A percentile compares a stretch with the other conserved stretches of the same genome.
phyloP scores from a whole-genome alignment of 371 early-diverging fungal species.

The Mortierella sp. region DNA sequence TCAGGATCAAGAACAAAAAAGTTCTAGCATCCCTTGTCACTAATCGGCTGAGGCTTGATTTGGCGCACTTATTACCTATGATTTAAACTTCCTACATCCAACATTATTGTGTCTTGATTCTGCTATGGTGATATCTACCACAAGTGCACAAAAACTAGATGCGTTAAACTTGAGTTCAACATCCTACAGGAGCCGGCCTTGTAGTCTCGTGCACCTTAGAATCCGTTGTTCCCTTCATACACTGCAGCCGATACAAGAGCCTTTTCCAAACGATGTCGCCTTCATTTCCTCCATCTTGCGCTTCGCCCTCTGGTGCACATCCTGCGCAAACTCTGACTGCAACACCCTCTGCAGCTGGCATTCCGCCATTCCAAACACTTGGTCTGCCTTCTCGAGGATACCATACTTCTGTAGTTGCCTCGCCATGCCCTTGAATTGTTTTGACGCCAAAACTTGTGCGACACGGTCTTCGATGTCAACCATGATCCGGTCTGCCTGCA shows the following conservation, averaged over 20 bases:
- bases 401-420: not conserved
- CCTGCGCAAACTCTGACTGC: not conserved
- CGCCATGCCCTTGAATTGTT: not conserved
- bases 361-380: slow-evolving; percentile 2
- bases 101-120: too few species aligned
- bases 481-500: slow-evolving; percentile 4
- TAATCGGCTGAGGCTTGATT: too few species aligned
- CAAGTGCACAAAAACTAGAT: too few species aligned
- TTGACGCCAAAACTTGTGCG: not conserved
- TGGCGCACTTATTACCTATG: too few species aligned
- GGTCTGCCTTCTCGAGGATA: not conserved
- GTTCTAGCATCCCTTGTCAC: too few species aligned
- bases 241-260: not conserved
- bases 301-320: not conserved
- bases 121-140: too few species aligned
- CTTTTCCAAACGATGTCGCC: not conserved
- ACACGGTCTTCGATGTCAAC: slow-evolving; percentile 5
- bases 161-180: too few species aligned
- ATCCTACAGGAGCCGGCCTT: too few species aligned
- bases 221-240: too few species aligned
- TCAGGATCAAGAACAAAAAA: too few species aligned
- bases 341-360: not conserved
- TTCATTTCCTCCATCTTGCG: not conserved
- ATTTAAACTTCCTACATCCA: too few species aligned
- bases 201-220: too few species aligned